Evolutionary conservation across 2,329 filamentous ascomycete species (phyloP), one percentile per base, ranked within the genome.

Genomic region (Colletotrichum falcatum): DNA sequence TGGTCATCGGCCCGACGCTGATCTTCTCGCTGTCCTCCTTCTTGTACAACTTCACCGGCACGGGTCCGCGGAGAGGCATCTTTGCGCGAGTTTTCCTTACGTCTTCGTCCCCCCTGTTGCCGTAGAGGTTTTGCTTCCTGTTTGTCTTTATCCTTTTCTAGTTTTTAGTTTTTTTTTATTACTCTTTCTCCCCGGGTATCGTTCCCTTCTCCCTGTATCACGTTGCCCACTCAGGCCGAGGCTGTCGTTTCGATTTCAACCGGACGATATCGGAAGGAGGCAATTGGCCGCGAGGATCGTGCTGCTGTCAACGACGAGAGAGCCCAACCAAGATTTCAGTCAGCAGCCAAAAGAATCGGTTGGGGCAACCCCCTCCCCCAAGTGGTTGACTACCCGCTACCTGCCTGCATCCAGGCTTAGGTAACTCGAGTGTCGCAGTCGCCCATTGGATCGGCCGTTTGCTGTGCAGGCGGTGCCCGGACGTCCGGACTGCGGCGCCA

Each of bases 51-150:
- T 76, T 77, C 12, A 78, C 78, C 14, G 75, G 70, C 14, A 78
- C 75, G 23, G 77, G 77, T 51, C 79, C 77, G 61, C 79, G 76
- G 71, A 76, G 73, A 26, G 79, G 77, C 79, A 81, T 80, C 9
- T 49, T 61, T 23, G 28, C 53, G 53, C 4, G 53, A 37, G 12
- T 9, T 5, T 54, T 11, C 6, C 9, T n/a, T 35, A n/a, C 9
- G n/a, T n/a, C 11, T 26, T 54, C 18, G 7, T 5, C 4, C 5
- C 9, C 7, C 26, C 16, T 8, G 23, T 18, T 54, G 20, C 6
- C 30, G 51, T 23, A 7, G 14, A 23, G 9, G 30, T 55, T 35
- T 37, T 16, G 30, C 20, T 37, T 51, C 8, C 16, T 30, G 18
- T 26, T 30, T 9, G 23, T 28, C 2, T 18, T 28, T 20, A 20